phyloP scores from a whole-genome alignment of 1,284 basidiomycete genomes.

The Ustilago tritici region DNA sequence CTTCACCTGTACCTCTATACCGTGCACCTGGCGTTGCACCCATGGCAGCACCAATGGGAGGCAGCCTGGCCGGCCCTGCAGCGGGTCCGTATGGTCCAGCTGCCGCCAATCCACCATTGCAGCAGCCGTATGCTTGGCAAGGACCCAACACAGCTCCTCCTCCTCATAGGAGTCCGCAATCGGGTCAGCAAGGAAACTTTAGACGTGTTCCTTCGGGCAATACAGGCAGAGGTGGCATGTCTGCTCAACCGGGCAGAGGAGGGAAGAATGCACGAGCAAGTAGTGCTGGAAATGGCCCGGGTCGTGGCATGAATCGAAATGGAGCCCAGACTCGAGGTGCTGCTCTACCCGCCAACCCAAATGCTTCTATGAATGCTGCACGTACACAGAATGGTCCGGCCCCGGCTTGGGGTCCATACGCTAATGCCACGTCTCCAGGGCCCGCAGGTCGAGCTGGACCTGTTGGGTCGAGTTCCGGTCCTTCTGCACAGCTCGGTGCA shows the following conservation, averaged over 20 bases:
- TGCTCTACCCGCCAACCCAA: slow-evolving; percentile 31
- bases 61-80: slow-evolving; percentile 3
- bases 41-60: slow-evolving; percentile 2
- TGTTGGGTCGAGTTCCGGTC: background rate
- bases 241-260: slow-evolving; percentile 7
- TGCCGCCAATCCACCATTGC: slow-evolving; percentile 2
- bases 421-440: background rate
- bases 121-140: slow-evolving; percentile 41
- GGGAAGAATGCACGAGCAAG: slow-evolving; percentile 8
- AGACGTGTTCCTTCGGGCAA: slow-evolving; percentile 18
- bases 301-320: slow-evolving; percentile 22
- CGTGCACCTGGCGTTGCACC: slow-evolving; percentile 12
- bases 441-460: background rate
- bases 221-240: slow-evolving; percentile 7
- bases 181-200: slow-evolving; percentile 17
- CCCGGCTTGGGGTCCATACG: background rate
- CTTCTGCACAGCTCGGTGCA: slow-evolving; percentile 1
- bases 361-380: slow-evolving; percentile 18
- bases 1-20: slow-evolving; percentile 7
- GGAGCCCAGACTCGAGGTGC: slow-evolving; percentile 24
- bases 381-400: slow-evolving; percentile 22
- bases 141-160: slow-evolving; percentile 14
- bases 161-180: slow-evolving; percentile 27
- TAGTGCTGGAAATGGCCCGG: slow-evolving; percentile 5
- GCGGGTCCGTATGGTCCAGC: slow-evolving; percentile 10